Evolutionary conservation across 192 early-diverging fungal species (phyloP), one percentile per base, ranked within the genome.

Genomic region (Coemansia sp.): DNA sequence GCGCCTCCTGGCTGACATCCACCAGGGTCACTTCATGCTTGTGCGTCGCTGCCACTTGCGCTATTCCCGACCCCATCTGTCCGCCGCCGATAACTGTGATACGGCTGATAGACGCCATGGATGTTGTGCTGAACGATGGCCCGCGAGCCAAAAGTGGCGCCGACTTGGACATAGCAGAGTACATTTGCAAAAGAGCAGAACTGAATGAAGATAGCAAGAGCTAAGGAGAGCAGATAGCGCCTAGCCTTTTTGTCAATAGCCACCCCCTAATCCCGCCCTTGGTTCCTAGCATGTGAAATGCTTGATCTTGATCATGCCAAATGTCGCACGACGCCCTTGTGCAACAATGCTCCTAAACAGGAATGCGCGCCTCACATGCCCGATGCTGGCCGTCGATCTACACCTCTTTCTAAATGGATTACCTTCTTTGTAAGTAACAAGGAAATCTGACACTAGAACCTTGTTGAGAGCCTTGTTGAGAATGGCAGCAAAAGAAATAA

Each of bases 41-140:
- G 66, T 87, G 72, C 63, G 91, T 90, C 23, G 94, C 94, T 11
- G 93, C 91, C 0, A 95, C 92, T 64, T 97, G 93, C 23, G 89
- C 92, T 62, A 94, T 95, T 62, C 93, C 92, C 5, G 92, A 87
- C 18, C 92, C 92, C 93, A 94, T 94, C 36, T 92, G 75, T 63
- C 95, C 95, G 20, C 91, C 88, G 35, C 95, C 95, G 60, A 93
- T 86, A 23, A 96, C 90, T 11, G 92, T 89, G 33, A 96, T 82
- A 31, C 89, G 73, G 12, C 36, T 55, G 41, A 73, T 68, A 3
- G 31, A 39, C 11, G 42, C 43, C 23, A 37, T 35, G 18, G 61
- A 31, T 20, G 71, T 21, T 25, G 37, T n/a, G 45, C 62, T 48
- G 66, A 56, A 56, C 28, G 16, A 28, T 6, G 34, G 33, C 9